Evolutionary conservation across 176 grass and related monocot genomes (phyloP).

Genomic region (Puya raimondii): DNA sequence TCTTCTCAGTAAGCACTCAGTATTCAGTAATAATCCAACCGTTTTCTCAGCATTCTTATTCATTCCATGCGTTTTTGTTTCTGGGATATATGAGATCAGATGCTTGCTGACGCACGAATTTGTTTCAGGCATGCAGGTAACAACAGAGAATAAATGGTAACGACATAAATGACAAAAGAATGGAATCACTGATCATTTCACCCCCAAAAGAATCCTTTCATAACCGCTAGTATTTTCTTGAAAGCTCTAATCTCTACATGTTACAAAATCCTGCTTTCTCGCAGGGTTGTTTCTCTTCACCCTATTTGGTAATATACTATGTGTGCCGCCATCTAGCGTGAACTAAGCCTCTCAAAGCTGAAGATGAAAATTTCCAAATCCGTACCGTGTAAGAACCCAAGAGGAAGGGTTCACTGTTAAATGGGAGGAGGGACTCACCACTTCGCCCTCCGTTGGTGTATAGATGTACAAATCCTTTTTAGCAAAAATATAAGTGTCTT

Average conservation of each 20-base stretch:
- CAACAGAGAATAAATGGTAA: too few relatives aligned
- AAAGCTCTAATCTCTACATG: not conserved
- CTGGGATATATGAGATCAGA: too few relatives aligned
- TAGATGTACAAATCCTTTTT: not conserved
- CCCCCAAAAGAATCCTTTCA: not conserved
- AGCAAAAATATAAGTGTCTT: not conserved
- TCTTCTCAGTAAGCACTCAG: too few relatives aligned
- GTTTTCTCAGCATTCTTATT: too few relatives aligned
- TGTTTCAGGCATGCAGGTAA: too few relatives aligned
- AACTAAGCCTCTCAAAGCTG: not conserved
- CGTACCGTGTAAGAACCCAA: not conserved
- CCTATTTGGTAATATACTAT: not conserved
- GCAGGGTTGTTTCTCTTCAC: not conserved
- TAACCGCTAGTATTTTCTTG: not conserved
- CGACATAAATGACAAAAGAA: too few relatives aligned
- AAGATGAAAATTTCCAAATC: not conserved
- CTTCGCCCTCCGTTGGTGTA: not conserved
- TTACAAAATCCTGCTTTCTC: not conserved
- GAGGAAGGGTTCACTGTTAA: not conserved
- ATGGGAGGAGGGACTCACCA: not conserved
- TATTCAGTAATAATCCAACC: too few relatives aligned
- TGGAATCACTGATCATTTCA: too few relatives aligned
- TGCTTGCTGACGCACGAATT: too few relatives aligned
- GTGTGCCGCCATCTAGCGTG: too few relatives aligned
- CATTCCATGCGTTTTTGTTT: too few relatives aligned